Conservation (phyloP, 176 grass and related monocot genomes). For the Bromus sterilis region DNA sequence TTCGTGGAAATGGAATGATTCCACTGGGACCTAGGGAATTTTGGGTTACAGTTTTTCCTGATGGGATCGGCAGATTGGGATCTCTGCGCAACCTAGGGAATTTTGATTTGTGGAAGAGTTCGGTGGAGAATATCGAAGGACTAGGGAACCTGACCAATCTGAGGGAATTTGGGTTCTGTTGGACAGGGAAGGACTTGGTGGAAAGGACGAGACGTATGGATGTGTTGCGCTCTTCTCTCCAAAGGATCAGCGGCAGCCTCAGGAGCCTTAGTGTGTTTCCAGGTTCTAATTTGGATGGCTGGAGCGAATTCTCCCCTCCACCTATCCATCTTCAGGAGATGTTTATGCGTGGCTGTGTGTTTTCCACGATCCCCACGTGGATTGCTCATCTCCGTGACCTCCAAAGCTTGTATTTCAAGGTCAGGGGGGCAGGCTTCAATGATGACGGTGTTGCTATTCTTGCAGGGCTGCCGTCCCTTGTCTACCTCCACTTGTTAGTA, state of each 20-base stretch:
- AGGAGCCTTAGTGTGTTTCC: background rate
- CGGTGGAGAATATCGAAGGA: background rate
- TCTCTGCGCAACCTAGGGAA: background rate
- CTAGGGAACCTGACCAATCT: background rate
- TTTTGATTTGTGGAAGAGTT: background rate
- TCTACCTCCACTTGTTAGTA: rapidly evolving
- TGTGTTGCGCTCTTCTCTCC: background rate
- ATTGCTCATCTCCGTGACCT: too few relatives aligned
- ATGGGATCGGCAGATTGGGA: background rate
- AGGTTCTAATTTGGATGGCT: background rate
- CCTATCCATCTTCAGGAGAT: too few relatives aligned
- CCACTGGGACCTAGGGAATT: too few relatives aligned
- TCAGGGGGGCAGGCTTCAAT: background rate
- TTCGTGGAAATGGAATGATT: too few relatives aligned
- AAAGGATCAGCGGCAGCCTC: too few relatives aligned
- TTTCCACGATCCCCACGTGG: too few relatives aligned
- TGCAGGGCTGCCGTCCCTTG: too few relatives aligned
- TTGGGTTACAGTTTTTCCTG: background rate
- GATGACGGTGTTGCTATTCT: background rate
- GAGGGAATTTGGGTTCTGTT: background rate
- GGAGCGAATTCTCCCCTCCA: background rate
- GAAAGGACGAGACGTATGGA: background rate
- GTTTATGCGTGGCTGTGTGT: too few relatives aligned
- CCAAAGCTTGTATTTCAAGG: too few relatives aligned
- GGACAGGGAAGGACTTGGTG: background rate